phyloP scores from a whole-genome alignment of 164 flowering plant genomes.

The Berberis thunbergii region DNA sequence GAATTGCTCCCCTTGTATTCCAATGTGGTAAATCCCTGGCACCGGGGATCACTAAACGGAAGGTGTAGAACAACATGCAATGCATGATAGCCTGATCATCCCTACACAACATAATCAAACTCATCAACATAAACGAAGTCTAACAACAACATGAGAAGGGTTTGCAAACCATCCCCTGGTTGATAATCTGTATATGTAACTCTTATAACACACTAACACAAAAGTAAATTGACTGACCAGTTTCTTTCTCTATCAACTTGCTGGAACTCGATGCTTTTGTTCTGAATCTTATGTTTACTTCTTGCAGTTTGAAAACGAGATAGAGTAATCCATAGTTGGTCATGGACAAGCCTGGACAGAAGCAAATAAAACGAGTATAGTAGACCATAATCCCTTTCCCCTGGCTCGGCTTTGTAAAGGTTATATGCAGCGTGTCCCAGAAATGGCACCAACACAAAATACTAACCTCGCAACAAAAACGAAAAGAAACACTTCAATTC shows the following conservation, averaged over 20 bases:
- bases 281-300: conserved; percentile 7
- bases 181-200: too few relatives aligned
- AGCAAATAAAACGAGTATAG: neutral
- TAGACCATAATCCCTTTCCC: neutral
- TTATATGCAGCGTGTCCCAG: conserved; percentile 1
- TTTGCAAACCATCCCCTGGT: too few relatives aligned
- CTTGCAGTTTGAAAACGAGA: conserved; percentile 8
- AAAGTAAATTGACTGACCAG: neutral
- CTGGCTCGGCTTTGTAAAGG: neutral
- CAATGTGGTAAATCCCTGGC: conserved; percentile 27
- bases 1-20: conserved; percentile 27
- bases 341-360: conserved; percentile 5
- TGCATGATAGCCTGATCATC: conserved; percentile 13
- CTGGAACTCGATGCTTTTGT: conserved; percentile 7
- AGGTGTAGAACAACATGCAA: conserved; percentile 2
- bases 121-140: neutral
- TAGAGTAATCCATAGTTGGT: conserved; percentile 12
- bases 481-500: neutral
- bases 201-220: too few relatives aligned
- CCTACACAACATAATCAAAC: neutral
- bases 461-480: neutral
- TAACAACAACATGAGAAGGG: neutral
- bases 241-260: conserved; percentile 13
- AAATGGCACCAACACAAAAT: conserved; percentile 4
- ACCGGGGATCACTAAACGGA: neutral